Evolutionary conservation across 768 basidiomycete species (phyloP), one percentile per base, ranked within the genome.

Genomic region (Ramaria sp.): DNA sequence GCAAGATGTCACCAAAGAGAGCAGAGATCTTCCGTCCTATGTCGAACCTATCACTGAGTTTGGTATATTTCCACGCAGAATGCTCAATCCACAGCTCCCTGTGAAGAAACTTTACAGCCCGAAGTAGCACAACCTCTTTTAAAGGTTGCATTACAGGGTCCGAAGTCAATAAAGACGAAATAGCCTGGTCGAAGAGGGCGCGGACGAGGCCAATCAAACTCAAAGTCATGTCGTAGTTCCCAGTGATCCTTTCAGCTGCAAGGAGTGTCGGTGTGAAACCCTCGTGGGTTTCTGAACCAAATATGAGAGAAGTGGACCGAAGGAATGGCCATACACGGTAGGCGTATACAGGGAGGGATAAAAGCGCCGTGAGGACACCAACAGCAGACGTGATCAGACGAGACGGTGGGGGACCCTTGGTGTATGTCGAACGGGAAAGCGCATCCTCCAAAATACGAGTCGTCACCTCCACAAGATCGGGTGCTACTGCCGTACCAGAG

Each of bases 1-100:
- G 71, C 43, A 95, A 65, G 12, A 92, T 76, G 38, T 78, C 75
- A 13, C 76, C 70, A 64, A 87, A 94, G 27, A 94, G 70, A 7
- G 73, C 71, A 9, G 81, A 76, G 24, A 91, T 72, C 15, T 81
- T 71, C 50, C 76, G 73, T 18, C 84, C 85, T 45, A 97, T 84
- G 69, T 90, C 86, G 62, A 89, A 94, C 37, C 87, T 77, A 63
- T 90, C 86, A 4, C 84, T 83, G 12, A 93, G 72, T 53, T 85
- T 83, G 3, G 73, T 71, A 59, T 92, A 96, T 64, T 88, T 87
- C 93, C 93, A 97, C 2, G 81, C 78, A 37, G 81, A 65, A 65
- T 90, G 86, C 60, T 86, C 84, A 0, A 85, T 78, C 93, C 93
- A 97, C 18, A 95, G 81, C 64, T 94, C 88, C 7, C 79, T 78